A percentile compares a stretch with the other conserved stretches of the same genome.
Conservation (phyloP, 2,329 filamentous ascomycete genomes). For the Onygena corvina region DNA sequence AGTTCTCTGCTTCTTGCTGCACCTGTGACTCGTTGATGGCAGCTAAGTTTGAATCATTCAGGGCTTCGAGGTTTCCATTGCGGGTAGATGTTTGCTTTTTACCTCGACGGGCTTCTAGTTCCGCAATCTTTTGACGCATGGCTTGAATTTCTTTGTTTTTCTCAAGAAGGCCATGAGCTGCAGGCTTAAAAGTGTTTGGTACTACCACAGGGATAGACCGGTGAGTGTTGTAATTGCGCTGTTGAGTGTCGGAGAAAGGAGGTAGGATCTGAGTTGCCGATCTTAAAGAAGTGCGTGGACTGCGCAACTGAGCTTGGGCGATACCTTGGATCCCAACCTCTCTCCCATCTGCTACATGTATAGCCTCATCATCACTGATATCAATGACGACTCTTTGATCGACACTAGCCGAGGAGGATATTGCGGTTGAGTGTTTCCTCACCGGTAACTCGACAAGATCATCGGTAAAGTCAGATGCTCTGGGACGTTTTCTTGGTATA, state of each 20-base stretch:
- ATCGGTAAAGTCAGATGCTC: conserved; percentile 57
- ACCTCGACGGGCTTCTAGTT: conserved; percentile 35
- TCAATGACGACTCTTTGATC: conserved; percentile 65
- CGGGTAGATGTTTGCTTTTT: conserved; percentile 30
- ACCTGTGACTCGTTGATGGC: not conserved
- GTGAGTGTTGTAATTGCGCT: conserved; percentile 34
- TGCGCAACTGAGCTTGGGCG: conserved; percentile 18
- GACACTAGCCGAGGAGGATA: conserved; percentile 29
- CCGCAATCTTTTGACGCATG: conserved; percentile 40
- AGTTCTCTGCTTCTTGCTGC: not conserved
- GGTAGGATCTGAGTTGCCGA: conserved; percentile 19
- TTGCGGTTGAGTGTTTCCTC: conserved; percentile 54
- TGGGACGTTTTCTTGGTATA: conserved; percentile 44
- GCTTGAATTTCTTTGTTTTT: conserved; percentile 40
- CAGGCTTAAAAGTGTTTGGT: conserved; percentile 29
- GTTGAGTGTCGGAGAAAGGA: conserved; percentile 35
- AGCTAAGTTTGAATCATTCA: conserved; percentile 16
- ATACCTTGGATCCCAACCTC: not conserved
- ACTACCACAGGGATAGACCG: conserved; percentile 27
- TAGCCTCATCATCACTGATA: conserved; percentile 59
- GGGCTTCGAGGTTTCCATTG: conserved; percentile 25
- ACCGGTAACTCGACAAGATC: conserved; percentile 35
- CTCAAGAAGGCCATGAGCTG: conserved; percentile 35
- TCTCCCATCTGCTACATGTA: conserved; percentile 15
- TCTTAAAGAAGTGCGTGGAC: conserved; percentile 17